Percentiles rank a stretch among this genome's conserved stretches.
Evolutionary conservation across 352 stramenopile species (phyloP).

Genomic region (Phytophthora pini): DNA sequence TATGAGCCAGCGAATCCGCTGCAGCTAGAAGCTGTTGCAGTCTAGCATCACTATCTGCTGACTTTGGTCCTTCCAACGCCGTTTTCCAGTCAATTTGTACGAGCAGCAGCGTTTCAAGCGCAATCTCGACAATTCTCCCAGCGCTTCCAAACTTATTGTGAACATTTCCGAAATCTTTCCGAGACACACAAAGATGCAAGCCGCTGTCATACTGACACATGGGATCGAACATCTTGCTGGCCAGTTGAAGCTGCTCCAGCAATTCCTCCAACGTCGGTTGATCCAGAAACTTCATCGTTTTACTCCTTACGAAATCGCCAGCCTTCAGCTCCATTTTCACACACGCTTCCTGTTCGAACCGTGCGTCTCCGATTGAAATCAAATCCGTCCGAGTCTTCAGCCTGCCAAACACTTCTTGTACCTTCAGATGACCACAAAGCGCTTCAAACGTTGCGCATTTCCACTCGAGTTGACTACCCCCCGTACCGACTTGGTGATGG

Average conservation of each 20-base stretch:
- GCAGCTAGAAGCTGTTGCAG: constrained; percentile 23
- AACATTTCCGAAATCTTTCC: constrained; percentile 15
- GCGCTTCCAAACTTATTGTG: constrained; percentile 4
- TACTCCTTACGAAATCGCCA: constrained; percentile 42
- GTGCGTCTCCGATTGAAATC: constrained; percentile 63
- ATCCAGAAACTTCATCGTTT: constrained; percentile 67
- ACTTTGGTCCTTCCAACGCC: constrained; percentile 2
- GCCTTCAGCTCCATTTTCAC: constrained; percentile 46
- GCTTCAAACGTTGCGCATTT: constrained; percentile 62
- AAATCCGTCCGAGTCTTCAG: constrained; percentile 43
- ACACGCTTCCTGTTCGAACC: constrained; percentile 64
- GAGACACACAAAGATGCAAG: constrained; percentile 52
- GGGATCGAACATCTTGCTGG: constrained; percentile 38
- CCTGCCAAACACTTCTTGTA: constrained; percentile 43
- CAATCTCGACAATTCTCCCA: constrained; percentile 8
- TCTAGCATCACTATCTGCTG: constrained; percentile 4
- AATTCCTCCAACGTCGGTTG: constrained; percentile 51
- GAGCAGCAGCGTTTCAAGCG: constrained; percentile 38
- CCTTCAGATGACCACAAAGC: constrained; percentile 54
- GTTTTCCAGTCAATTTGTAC: constrained; percentile 36
- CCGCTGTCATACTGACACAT: constrained; percentile 49
- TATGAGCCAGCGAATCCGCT: constrained; percentile 13
- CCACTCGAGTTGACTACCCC: constrained; percentile 53
- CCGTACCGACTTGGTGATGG: constrained; percentile 40
- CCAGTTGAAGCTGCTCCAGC: constrained; percentile 54